A percentile compares a stretch with the other conserved stretches of the same genome.
phyloP scores from a whole-genome alignment of 108 stramenopile genomes.

The Seminavis robusta region DNA sequence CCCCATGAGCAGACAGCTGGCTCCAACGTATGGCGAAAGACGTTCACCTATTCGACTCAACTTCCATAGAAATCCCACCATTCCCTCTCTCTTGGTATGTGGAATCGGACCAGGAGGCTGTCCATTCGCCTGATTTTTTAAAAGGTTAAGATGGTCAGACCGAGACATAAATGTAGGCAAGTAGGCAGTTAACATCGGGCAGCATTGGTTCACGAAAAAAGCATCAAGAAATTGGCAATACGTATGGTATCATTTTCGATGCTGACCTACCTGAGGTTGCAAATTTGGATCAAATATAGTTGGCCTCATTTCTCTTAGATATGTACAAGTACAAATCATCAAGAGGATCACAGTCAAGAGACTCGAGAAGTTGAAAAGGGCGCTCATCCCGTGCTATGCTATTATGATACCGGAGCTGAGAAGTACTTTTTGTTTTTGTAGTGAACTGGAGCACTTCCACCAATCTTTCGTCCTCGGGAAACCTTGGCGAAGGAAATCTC shows the following conservation, averaged over 20 bases:
- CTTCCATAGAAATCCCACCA: constrained; percentile 79
- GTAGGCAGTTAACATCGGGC: neutral
- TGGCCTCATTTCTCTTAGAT: constrained; percentile 84
- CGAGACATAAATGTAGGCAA: no score
- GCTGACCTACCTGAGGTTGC: neutral
- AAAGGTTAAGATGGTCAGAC: neutral
- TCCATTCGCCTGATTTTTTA: constrained; percentile 3
- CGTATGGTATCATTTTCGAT: neutral
- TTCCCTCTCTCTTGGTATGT: constrained; percentile 49
- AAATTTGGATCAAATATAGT: constrained; percentile 78
- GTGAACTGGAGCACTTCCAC: no score
- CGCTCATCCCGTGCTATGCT: no score
- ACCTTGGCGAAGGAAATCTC: no score
- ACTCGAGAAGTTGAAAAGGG: constrained; percentile 92
- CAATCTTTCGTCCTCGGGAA: no score
- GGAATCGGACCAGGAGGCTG: neutral
- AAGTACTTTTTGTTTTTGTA: no score
- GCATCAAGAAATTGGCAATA: neutral
- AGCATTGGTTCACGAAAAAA: constrained; percentile 1
- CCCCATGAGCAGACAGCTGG: constrained; percentile 67
- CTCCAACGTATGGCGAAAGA: constrained; percentile 74
- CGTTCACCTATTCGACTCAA: constrained; percentile 84
- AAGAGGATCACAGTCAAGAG: constrained; percentile 89
- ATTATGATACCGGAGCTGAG: no score
- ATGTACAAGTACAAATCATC: constrained; percentile 92